A percentile compares a stretch with the other conserved stretches of the same genome.
These are phyloP conservation scores for Ophiostoma pallidulum DNA, from an alignment of 2,329 filamentous ascomycete species.

Conservation along the genomic window DNA sequence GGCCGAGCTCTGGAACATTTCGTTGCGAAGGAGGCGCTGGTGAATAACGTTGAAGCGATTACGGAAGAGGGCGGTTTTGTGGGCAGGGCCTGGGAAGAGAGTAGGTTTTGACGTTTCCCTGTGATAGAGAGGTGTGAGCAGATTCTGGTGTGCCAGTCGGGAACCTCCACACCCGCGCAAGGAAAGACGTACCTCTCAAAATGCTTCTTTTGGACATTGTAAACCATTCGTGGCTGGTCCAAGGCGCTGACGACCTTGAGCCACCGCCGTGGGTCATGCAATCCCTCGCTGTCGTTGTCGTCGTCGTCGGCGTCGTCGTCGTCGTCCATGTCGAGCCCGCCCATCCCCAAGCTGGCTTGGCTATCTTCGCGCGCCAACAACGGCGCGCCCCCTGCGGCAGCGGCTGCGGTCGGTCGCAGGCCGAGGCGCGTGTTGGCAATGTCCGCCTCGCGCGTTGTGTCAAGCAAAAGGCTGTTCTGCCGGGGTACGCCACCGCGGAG, in stretches of 20 bases:
- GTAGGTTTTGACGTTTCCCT: slow-evolving; percentile 57
- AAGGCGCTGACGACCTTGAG: slow-evolving; percentile 75
- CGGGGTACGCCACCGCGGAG: slow-evolving; percentile 37
- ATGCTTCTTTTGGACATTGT: slow-evolving; percentile 76
- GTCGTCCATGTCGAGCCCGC: slow-evolving; percentile 42
- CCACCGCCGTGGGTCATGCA: slow-evolving; percentile 68
- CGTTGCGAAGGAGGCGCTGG: slow-evolving; percentile 83
- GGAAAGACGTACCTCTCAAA: slow-evolving; percentile 60
- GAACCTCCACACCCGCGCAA: no score
- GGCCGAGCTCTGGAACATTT: slow-evolving; percentile 78
- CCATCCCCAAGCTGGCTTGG: slow-evolving; percentile 56
- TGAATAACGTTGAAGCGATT: slow-evolving; percentile 89
- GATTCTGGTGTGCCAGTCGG: slow-evolving; percentile 20
- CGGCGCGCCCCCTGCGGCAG: slow-evolving; percentile 12
- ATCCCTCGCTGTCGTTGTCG: slow-evolving; percentile 52
- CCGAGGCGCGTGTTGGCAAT: slow-evolving; percentile 46
- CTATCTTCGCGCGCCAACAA: slow-evolving; percentile 48
- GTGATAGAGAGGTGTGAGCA: background rate
- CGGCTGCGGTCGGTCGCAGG: slow-evolving; percentile 32
- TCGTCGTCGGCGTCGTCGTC: slow-evolving; percentile 51
- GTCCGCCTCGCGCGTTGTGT: slow-evolving; percentile 41
- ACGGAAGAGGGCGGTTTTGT: slow-evolving; percentile 78
- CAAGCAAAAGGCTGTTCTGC: slow-evolving; percentile 56
- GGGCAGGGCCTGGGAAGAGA: slow-evolving; percentile 63
- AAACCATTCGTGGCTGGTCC: slow-evolving; percentile 70